Conservation (phyloP, 2,329 filamentous ascomycete genomes). For the Diaporthe sp. region DNA sequence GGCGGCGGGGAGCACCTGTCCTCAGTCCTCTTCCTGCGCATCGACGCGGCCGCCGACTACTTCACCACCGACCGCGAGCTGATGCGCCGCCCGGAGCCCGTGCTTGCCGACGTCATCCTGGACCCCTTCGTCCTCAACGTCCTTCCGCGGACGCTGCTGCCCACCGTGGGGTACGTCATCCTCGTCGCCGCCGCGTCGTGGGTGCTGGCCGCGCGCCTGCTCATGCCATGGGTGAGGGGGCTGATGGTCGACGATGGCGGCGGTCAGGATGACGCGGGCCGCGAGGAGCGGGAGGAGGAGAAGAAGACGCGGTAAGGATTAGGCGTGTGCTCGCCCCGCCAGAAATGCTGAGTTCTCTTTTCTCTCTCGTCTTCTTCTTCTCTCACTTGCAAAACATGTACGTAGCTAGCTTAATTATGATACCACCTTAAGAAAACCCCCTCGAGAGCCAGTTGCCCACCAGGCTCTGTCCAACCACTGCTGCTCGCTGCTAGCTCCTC, state of each 20-base stretch:
- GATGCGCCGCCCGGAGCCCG: constrained; percentile 81
- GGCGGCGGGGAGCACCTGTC: constrained; percentile 44
- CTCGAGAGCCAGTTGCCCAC: neutral
- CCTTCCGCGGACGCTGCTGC: constrained; percentile 82
- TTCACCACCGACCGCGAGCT: constrained; percentile 80
- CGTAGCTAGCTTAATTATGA: constrained; percentile 34
- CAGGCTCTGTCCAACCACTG: neutral
- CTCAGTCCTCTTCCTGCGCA: constrained; percentile 78
- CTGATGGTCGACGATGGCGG: constrained; percentile 39
- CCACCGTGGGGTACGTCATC: constrained; percentile 78
- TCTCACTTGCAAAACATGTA: constrained; percentile 23
- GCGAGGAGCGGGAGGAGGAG: constrained; percentile 43
- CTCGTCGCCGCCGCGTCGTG: constrained; percentile 68
- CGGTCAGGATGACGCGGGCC: constrained; percentile 42
- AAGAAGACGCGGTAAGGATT: constrained; percentile 57
- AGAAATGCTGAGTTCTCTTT: constrained; percentile 25
- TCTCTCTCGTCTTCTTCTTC: neutral
- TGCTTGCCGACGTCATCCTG: constrained; percentile 85
- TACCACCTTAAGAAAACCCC: constrained; percentile 17
- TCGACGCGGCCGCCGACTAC: constrained; percentile 86
- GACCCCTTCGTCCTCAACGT: constrained; percentile 88
- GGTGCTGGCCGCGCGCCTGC: constrained; percentile 56
- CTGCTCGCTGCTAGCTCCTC: neutral
- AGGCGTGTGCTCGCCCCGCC: neutral
- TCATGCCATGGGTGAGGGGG: constrained; percentile 51